These are phyloP conservation scores for Mrakia blollopis DNA, from an alignment of 768 basidiomycete species.

Conservation along the genomic window DNA sequence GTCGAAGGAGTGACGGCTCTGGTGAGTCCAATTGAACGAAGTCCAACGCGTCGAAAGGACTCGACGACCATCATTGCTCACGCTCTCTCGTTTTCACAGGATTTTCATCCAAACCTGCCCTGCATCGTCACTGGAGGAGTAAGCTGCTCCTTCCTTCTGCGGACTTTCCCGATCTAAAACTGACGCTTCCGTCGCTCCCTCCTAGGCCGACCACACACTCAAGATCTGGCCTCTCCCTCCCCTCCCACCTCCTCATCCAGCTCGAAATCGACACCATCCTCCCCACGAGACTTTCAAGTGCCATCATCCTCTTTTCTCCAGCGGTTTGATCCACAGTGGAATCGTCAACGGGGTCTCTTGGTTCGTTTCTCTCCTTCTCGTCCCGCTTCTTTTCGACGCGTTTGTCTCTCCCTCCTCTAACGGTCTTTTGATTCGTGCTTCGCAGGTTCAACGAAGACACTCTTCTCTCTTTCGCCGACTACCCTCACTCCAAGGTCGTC, in stretches of 20 bases:
- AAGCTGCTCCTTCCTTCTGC: background rate
- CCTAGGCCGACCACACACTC: constrained; percentile 25
- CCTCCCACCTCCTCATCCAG: constrained; percentile 7
- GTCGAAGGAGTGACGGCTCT: constrained; percentile 16
- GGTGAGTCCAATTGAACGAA: background rate
- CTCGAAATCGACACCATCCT: too few species aligned
- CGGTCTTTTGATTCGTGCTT: background rate
- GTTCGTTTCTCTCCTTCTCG: background rate
- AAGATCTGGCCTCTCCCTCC: constrained; percentile 31
- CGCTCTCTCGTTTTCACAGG: background rate
- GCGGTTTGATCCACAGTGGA: constrained; percentile 14
- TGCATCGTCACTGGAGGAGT: constrained; percentile 26
- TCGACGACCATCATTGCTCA: too few species aligned
- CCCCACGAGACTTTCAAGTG: constrained; percentile 12
- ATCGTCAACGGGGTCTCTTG: constrained; percentile 24
- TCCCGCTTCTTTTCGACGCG: background rate
- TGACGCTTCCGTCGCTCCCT: too few species aligned
- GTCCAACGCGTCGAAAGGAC: too few species aligned
- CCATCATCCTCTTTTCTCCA: constrained; percentile 26
- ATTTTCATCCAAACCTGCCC: constrained; percentile 26
- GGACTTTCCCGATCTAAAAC: too few species aligned
- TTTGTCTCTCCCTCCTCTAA: background rate
- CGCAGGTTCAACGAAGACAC: constrained; percentile 24
- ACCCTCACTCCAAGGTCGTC: background rate
- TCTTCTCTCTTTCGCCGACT: constrained; percentile 7